Base-by-base conservation (phyloP, 179 eudicot species). In the Sideroxylon spinosum region DNA sequence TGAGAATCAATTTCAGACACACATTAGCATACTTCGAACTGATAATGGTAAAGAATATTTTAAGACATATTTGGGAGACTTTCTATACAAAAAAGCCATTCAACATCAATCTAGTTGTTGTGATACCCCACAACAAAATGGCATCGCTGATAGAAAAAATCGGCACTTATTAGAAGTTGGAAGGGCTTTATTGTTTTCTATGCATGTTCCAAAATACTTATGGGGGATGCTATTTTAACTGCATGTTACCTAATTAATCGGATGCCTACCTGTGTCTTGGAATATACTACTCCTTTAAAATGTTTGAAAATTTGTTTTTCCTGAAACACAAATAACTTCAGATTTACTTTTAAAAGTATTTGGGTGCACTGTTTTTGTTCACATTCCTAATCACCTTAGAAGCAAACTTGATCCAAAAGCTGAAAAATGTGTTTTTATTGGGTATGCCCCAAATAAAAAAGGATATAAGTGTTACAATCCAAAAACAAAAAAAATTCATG, bases 11-110 rank as follows among this genome's bases (percentile, higher is more conserved):
- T 57, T 57, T 57, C 3, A 55, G 23, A 55, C 9, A 20, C 37
- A 75, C 22, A 75, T 75, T 11, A n/a, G 37, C 3, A 62, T 75
- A 3, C 20, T 75, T 8, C 32, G 10, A 8, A 3, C n/a, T 44
- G 78, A 75, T 62, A 61, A 75, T 75, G 69, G 57, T 37, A 62
- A 4, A 57, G 26, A 74, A n/a, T 56, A 74, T 20, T 56, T 74
- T 7, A 32, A 28, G n/a, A 6, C 6, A 57, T 19, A 9, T 26
- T 44, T 75, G 9, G 69, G n/a, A 14, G 2, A 1, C 37, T 29
- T 37, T 60, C n/a, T 75, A 37, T 9, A 1, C 0, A 23, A 56
- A 26, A 56, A 75, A 17, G 68, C 68, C 10, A 75, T 75, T 61
- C 9, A 16, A 16, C 78, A 75, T 12, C 78, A 75, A 61, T 59